Percentiles rank a stretch among this genome's conserved stretches.
These are phyloP conservation scores for Alternaria sp. DNA, from an alignment of 2,329 filamentous ascomycete genomes.

Conservation along the genomic window DNA sequence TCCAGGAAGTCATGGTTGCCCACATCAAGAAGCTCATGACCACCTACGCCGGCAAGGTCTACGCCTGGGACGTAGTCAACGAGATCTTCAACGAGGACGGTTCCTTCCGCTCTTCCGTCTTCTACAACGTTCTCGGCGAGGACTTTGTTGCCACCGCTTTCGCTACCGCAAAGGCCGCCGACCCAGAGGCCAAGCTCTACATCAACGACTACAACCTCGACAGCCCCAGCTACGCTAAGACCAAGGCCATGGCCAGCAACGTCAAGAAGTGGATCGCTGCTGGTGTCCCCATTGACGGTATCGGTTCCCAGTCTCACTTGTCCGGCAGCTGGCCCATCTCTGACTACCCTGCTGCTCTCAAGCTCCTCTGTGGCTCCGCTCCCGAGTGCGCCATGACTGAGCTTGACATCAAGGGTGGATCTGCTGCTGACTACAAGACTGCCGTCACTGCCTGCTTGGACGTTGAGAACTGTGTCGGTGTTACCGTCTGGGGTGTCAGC, in stretches of 20 bases:
- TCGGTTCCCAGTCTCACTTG: slow-evolving; percentile 66
- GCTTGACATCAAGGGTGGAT: slow-evolving; percentile 68
- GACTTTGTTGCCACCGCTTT: slow-evolving; percentile 74
- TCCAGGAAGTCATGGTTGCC: slow-evolving; percentile 64
- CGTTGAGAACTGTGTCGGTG: slow-evolving; percentile 66
- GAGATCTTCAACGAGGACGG: slow-evolving; percentile 66
- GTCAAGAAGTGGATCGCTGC: slow-evolving; percentile 69
- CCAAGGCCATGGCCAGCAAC: slow-evolving; percentile 60
- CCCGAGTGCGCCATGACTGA: slow-evolving; percentile 70
- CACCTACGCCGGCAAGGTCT: slow-evolving; percentile 69
- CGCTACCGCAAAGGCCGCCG: slow-evolving; percentile 69
- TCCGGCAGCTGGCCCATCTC: slow-evolving; percentile 52
- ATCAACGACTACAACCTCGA: slow-evolving; percentile 76
- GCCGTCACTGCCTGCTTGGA: slow-evolving; percentile 63
- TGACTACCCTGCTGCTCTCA: slow-evolving; percentile 58
- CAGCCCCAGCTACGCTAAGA: slow-evolving; percentile 65
- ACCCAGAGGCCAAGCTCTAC: slow-evolving; percentile 73
- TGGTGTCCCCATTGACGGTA: slow-evolving; percentile 70
- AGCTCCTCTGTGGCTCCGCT: slow-evolving; percentile 59
- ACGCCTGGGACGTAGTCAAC: slow-evolving; percentile 56
- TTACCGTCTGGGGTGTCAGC: slow-evolving; percentile 66
- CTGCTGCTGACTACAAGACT: slow-evolving; percentile 64
- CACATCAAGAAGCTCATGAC: slow-evolving; percentile 66
- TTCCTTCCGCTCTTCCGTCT: slow-evolving; percentile 65
- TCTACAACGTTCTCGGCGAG: slow-evolving; percentile 72